phyloP scores from a whole-genome alignment of 2,329 filamentous ascomycete genomes.

The Helminthosporium solani region DNA sequence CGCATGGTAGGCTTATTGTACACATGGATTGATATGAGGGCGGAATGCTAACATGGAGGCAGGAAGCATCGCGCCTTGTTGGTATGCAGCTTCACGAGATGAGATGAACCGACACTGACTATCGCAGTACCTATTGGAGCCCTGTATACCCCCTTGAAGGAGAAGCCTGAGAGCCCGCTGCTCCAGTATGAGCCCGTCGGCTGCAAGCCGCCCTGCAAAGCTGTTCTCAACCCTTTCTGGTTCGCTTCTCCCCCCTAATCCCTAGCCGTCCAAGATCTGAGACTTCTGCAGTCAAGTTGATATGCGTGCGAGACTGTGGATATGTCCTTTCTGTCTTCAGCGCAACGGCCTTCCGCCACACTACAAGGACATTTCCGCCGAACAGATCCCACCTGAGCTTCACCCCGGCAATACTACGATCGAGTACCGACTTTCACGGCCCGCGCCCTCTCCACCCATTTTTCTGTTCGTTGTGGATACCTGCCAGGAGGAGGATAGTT shows the following conservation, averaged over 20 bases:
- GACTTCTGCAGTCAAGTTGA: conserved; percentile 67
- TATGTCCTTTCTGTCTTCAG: conserved; percentile 84
- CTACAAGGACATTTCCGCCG: conserved; percentile 86
- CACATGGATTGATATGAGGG: conserved; percentile 10
- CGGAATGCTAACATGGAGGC: conserved; percentile 29
- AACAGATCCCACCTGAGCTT: conserved; percentile 79
- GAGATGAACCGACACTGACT: conserved; percentile 1
- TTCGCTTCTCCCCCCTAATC: conserved; percentile 48
- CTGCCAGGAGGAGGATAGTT: conserved; percentile 83
- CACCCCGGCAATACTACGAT: conserved; percentile 85
- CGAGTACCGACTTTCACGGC: conserved; percentile 77
- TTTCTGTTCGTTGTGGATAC: conserved; percentile 87
- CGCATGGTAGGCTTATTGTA: conserved; percentile 66
- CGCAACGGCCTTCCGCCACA: conserved; percentile 79
- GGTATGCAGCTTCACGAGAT: conserved; percentile 23
- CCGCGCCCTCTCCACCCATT: conserved; percentile 81
- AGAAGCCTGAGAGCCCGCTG: conserved; percentile 84
- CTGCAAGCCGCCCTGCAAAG: conserved; percentile 94
- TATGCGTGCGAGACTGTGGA: conserved; percentile 80
- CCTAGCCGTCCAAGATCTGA: conserved; percentile 14
- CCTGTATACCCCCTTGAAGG: conserved; percentile 92
- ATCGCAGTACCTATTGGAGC: conserved; percentile 81
- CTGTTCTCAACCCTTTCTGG: conserved; percentile 97
- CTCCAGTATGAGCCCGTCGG: conserved; percentile 95
- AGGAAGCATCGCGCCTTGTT: conserved; percentile 92